Base-by-base conservation (phyloP, 2,329 filamentous ascomycete species). In the Arthrobotrys sinensis region DNA sequence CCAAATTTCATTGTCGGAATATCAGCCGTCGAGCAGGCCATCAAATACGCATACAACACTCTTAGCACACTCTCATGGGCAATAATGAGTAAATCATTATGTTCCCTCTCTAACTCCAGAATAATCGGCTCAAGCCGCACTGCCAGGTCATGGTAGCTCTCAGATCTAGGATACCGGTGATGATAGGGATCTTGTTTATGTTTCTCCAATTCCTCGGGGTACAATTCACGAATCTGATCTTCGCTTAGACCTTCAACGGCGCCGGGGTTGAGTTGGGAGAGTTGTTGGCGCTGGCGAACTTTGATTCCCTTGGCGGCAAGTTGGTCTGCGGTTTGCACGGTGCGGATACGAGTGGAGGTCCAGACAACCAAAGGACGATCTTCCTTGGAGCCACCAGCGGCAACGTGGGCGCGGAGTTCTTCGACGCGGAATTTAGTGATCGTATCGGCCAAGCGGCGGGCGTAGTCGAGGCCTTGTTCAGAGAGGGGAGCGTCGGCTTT, bases 81-180 rank as follows among this genome's bases (percentile, higher is more conserved):
- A 81, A 99, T 97, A 83, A 99, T 97, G 66, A 99, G 89, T n/a
- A 99, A 88, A 83, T 99, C 96, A 81, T 96, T 97, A 82, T 97
- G 93, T 85, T 99, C 96, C 50, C 96, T 91, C 86, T 99, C 96
- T 12, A 99, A 89, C 84, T 99, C 96, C 34, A 99, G 89, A 83
- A 99, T 99, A 82, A 99, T 97, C 46, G 96, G 96, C 84, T 99
- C 96, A 55, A 99, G 90, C 21, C 96, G 93, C 76, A 99, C 96
- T n/a, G 96, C 96, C 50, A 99, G 90, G 83, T 99, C 96, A 84
- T 99, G 96, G 85, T 99, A 99, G 7, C 95, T 98, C 92, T 97
- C 81, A 70, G 63, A 76, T 24, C 6, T 32, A 6, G 96, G 96
- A 83, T 97, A 99, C 45, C 96, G 90, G 84, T 99, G 96, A 83